A percentile compares a stretch with the other conserved stretches of the same genome.
Conservation (phyloP, 1,284 basidiomycete species). For the Pseudozyma sp. region DNA sequence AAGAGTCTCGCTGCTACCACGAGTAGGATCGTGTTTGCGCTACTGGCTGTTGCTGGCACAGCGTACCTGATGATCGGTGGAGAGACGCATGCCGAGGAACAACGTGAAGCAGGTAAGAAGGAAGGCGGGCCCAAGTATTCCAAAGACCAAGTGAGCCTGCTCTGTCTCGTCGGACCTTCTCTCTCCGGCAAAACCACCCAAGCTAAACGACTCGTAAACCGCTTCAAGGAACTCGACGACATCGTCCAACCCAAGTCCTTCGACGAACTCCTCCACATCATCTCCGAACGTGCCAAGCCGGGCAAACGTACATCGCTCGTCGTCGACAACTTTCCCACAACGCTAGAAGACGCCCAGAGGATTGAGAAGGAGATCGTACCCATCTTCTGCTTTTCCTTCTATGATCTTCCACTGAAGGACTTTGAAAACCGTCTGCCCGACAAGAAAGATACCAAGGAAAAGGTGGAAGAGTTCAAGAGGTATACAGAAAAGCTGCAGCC, state of each 20-base stretch:
- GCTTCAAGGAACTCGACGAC: constrained; percentile 42
- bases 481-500: constrained; percentile 19
- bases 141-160: constrained; percentile 36
- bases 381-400: constrained; percentile 58
- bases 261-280: constrained; percentile 23
- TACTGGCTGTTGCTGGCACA: constrained; percentile 26
- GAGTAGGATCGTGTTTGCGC: constrained; percentile 33
- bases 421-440: constrained; percentile 37
- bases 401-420: constrained; percentile 47
- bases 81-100: constrained; percentile 24
- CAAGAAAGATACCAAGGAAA: constrained; percentile 13
- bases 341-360: constrained; percentile 40
- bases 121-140: constrained; percentile 16
- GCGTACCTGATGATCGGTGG: constrained; percentile 29
- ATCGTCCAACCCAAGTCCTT: constrained; percentile 22
- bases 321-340: constrained; percentile 51
- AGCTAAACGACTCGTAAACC: constrained; percentile 43
- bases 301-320: constrained; percentile 39
- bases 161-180: constrained; percentile 45
- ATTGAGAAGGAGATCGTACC: constrained; percentile 49
- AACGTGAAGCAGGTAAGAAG: constrained; percentile 2
- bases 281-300: constrained; percentile 14
- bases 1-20: constrained; percentile 20
- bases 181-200: constrained; percentile 53
- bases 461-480: constrained; percentile 46